Evolutionary conservation across 352 stramenopile species (phyloP).

Genomic region (Aphanomyces invadans): DNA sequence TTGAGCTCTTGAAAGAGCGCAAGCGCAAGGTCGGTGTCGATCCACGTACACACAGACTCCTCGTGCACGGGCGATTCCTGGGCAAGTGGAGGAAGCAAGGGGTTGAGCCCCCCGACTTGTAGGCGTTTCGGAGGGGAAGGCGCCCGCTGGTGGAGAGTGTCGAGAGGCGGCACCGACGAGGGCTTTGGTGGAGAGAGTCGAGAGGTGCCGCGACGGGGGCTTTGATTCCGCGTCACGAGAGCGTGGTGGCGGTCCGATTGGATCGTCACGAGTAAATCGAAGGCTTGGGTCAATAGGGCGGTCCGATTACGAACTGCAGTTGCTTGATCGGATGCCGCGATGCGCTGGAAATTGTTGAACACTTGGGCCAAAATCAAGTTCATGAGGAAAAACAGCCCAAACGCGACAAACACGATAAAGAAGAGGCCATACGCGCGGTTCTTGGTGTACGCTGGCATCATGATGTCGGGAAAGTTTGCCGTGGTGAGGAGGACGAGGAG

Average conservation of each 20-base stretch:
- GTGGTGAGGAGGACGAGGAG: constrained; percentile 69
- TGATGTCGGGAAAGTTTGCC: constrained; percentile 76
- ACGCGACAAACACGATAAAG: constrained; percentile 61
- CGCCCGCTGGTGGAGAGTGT: constrained; percentile 28
- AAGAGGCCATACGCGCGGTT: constrained; percentile 42
- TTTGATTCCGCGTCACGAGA: no score
- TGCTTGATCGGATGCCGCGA: constrained; percentile 29
- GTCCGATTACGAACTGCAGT: constrained; percentile 30
- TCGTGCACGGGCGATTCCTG: constrained; percentile 27
- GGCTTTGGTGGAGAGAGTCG: constrained; percentile 29
- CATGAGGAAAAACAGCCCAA: constrained; percentile 71
- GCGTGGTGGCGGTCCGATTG: background rate
- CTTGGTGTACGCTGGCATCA: constrained; percentile 58
- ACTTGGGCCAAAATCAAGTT: constrained; percentile 71
- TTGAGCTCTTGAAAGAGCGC: constrained; percentile 38
- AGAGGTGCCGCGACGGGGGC: constrained; percentile 28
- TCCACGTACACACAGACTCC: constrained; percentile 33
- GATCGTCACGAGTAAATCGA: constrained; percentile 28
- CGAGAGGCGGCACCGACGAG: constrained; percentile 29
- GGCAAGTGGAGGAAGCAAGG: background rate
- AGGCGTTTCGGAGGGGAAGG: constrained; percentile 36
- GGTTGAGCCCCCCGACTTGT: background rate
- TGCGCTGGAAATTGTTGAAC: constrained; percentile 51
- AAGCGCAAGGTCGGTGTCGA: constrained; percentile 34
- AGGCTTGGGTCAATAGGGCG: constrained; percentile 35